phyloP scores from a whole-genome alignment of 1,284 basidiomycete species.

The Cryptococcus sp. region DNA sequence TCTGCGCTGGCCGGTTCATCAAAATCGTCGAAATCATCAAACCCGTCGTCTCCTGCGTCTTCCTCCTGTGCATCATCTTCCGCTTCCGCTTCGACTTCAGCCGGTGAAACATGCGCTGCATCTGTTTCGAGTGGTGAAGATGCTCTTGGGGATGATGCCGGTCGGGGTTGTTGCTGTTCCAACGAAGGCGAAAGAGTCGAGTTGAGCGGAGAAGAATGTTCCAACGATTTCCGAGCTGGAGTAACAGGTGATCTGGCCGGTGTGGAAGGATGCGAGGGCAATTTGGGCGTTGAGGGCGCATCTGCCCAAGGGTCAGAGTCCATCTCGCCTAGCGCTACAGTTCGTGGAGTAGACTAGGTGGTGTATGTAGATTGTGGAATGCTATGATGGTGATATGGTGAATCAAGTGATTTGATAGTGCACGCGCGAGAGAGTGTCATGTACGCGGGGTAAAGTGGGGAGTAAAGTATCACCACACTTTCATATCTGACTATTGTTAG shows the following conservation, averaged over 20 bases:
- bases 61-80: neutral
- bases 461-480: neutral
- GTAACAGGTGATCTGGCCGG: slow-evolving; percentile 2
- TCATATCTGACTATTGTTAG: no score
- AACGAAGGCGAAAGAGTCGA: neutral
- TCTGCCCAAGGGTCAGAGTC: slow-evolving; percentile 45
- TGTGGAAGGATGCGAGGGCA: slow-evolving; percentile 6
- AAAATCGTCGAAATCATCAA: slow-evolving; percentile 59
- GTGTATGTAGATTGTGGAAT: neutral
- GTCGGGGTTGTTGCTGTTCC: neutral
- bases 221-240: neutral
- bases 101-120: neutral
- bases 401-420: neutral
- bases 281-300: slow-evolving; percentile 22
- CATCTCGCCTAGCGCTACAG: slow-evolving; percentile 18
- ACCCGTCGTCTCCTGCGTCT: slow-evolving; percentile 52
- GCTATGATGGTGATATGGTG: neutral
- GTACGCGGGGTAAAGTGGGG: neutral
- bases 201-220: neutral
- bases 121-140: neutral
- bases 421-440: neutral
- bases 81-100: neutral
- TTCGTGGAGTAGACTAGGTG: neutral
- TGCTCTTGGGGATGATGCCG: neutral
- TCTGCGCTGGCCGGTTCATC: slow-evolving; percentile 17